Evolutionary conservation across 805 yeast genomes (phyloP).

Genomic region (Monosporozyma unispora): DNA sequence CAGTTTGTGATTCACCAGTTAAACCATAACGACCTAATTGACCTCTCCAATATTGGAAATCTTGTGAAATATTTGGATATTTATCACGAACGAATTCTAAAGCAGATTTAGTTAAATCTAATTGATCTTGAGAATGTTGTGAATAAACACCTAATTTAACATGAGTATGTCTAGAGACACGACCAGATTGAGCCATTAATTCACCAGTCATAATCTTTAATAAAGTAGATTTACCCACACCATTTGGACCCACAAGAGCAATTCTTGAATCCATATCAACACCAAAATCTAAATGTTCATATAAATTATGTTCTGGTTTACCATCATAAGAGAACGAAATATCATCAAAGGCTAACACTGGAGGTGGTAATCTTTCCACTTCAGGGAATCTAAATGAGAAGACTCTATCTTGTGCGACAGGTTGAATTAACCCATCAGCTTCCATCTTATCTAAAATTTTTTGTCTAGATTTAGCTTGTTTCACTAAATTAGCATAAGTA

Average conservation of each 20-base stretch:
- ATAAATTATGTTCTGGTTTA: slow-evolving; percentile 73
- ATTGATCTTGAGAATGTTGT: slow-evolving; percentile 97
- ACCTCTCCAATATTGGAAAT: slow-evolving; percentile 97
- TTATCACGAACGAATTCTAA: slow-evolving; percentile 95
- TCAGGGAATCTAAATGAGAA: slow-evolving; percentile 91
- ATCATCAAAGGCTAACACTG: slow-evolving; percentile 92
- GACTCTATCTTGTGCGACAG: slow-evolving; percentile 87
- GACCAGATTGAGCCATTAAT: slow-evolving; percentile 80
- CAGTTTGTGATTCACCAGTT: slow-evolving; percentile 98
- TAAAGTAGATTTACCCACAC: slow-evolving; percentile 96
- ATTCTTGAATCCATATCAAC: slow-evolving; percentile 99
- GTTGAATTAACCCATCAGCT: slow-evolving; percentile 93
- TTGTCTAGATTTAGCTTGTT: slow-evolving; percentile 98
- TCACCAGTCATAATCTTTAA: slow-evolving; percentile 96
- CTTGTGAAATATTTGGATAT: slow-evolving; percentile 84
- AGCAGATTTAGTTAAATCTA: slow-evolving; percentile 90
- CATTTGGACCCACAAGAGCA: slow-evolving; percentile 97
- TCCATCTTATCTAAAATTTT: slow-evolving; percentile 99
- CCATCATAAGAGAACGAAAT: slow-evolving; percentile 89
- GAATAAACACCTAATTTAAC: slow-evolving; percentile 97
- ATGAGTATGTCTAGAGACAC: slow-evolving; percentile 95
- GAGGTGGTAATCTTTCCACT: slow-evolving; percentile 96
- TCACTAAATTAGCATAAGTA: slow-evolving; percentile 97
- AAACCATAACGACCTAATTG: slow-evolving; percentile 97
- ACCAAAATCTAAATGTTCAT: slow-evolving; percentile 90